Conservation (phyloP, 768 basidiomycete species). For the Collybia nuda region DNA sequence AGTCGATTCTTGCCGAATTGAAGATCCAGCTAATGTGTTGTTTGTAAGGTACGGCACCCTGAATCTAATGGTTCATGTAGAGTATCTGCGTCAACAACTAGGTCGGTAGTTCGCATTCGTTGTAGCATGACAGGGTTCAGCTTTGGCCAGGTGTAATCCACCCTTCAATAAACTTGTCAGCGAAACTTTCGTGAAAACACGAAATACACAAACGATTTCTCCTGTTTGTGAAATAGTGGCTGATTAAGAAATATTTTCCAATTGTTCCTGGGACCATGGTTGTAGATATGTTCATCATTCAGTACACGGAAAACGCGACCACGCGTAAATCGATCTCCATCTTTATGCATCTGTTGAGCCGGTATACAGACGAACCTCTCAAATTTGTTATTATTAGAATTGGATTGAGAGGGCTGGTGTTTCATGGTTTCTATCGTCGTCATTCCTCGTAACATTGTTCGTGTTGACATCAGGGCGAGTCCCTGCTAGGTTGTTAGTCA, state of each 20-base stretch:
- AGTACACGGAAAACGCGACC: slow-evolving; percentile 16
- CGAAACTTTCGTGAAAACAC: not conserved
- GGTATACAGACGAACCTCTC: slow-evolving; percentile 26
- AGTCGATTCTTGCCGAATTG: too few relatives aligned
- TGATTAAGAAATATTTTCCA: slow-evolving; percentile 18
- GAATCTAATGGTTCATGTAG: not conserved
- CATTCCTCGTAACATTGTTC: slow-evolving; percentile 28
- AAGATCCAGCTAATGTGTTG: not conserved
- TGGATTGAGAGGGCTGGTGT: slow-evolving; percentile 8
- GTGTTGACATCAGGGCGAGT: slow-evolving; percentile 24
- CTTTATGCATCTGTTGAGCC: not conserved
- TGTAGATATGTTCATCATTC: slow-evolving; percentile 33
- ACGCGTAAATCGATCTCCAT: not conserved
- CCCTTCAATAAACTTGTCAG: slow-evolving; percentile 10
- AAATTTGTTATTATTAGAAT: not conserved
- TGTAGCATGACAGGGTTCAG: slow-evolving; percentile 31
- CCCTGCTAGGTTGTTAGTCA: slow-evolving; percentile 17
- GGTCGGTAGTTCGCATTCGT: slow-evolving; percentile 18
- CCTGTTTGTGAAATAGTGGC: slow-evolving; percentile 17
- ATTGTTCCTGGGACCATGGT: slow-evolving; percentile 32
- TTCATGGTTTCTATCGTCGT: slow-evolving; percentile 30
- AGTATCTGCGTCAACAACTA: not conserved
- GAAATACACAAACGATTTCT: not conserved
- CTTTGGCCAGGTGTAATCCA: slow-evolving; percentile 33
- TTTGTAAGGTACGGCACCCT: slow-evolving; percentile 16